Conservation (phyloP, 2,329 filamentous ascomycete genomes). For the Metarhizium anisopliae region DNA sequence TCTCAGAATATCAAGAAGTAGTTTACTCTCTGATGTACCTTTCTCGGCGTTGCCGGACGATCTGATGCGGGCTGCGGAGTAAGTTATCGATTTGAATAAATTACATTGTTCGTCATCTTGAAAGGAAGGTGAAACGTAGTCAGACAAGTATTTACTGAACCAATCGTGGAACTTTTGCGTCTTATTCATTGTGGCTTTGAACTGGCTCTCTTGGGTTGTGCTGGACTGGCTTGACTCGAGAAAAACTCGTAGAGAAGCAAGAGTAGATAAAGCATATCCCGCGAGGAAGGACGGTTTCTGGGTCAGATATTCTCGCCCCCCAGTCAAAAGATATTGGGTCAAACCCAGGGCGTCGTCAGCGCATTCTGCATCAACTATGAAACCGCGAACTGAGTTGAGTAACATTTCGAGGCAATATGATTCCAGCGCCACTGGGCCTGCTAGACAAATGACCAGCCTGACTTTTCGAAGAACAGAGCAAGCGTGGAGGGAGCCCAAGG, state of each 20-base stretch:
- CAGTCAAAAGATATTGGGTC: constrained; percentile 70
- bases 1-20: constrained; percentile 70
- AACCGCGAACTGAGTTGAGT: constrained; percentile 68
- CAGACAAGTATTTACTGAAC: constrained; percentile 61
- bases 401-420: constrained; percentile 89
- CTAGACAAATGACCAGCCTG: constrained; percentile 69
- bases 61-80: constrained; percentile 58
- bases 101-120: constrained; percentile 36
- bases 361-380: constrained; percentile 75
- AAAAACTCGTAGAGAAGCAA: constrained; percentile 71
- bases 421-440: constrained; percentile 60
- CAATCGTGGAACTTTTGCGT: constrained; percentile 69
- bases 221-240: constrained; percentile 65
- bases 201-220: constrained; percentile 78
- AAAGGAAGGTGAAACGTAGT: constrained; percentile 49
- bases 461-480: constrained; percentile 83
- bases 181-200: constrained; percentile 66
- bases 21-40: constrained; percentile 65
- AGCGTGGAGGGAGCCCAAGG: constrained; percentile 77
- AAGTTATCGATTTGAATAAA: constrained; percentile 59
- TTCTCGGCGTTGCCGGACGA: constrained; percentile 60
- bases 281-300: constrained; percentile 66
- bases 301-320: constrained; percentile 55
- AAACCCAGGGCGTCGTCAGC: constrained; percentile 85
- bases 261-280: constrained; percentile 68